Percentiles rank a stretch among this genome's conserved stretches.
Evolutionary conservation across 2,329 filamentous ascomycete species (phyloP).

Genomic region (Neofusicoccum parvum): DNA sequence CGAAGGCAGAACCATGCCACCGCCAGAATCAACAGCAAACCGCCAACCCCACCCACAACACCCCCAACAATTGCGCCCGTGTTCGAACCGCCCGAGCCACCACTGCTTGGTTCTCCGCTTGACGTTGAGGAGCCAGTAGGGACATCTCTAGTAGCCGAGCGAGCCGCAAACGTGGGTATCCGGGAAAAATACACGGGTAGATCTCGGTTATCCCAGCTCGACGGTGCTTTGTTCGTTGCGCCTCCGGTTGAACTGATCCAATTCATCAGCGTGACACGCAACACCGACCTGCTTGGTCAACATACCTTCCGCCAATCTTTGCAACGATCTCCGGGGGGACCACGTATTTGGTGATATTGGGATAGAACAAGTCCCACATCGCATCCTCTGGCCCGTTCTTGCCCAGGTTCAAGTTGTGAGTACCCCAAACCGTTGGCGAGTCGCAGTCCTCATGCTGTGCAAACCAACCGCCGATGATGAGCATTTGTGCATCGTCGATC

Average conservation of each 20-base stretch:
- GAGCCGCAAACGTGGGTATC: slow-evolving; percentile 47
- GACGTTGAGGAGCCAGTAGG: slow-evolving; percentile 29
- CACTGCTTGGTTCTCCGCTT: slow-evolving; percentile 19
- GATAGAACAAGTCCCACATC: slow-evolving; percentile 56
- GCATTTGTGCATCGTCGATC: slow-evolving; percentile 60
- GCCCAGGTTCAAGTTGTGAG: slow-evolving; percentile 59
- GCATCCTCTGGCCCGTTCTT: slow-evolving; percentile 50
- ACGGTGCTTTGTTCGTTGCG: slow-evolving; percentile 56
- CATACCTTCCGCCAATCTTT: slow-evolving; percentile 47
- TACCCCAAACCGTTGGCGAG: slow-evolving; percentile 54
- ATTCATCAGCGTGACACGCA: slow-evolving; percentile 23
- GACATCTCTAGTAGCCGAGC: slow-evolving; percentile 55
- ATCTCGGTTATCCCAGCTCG: slow-evolving; percentile 53
- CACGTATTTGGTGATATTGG: slow-evolving; percentile 55
- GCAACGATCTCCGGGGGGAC: slow-evolving; percentile 56
- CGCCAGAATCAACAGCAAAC: slow-evolving; percentile 34
- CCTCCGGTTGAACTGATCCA: slow-evolving; percentile 49
- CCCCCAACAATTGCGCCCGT: slow-evolving; percentile 44
- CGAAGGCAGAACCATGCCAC: slow-evolving; percentile 40
- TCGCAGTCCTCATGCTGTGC: slow-evolving; percentile 56
- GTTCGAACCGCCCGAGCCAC: slow-evolving; percentile 28
- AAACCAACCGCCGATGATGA: slow-evolving; percentile 64
- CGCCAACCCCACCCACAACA: slow-evolving; percentile 41
- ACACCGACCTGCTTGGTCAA: not conserved
- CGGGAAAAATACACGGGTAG: slow-evolving; percentile 58